phyloP scores from a whole-genome alignment of 805 yeast species.

The Kazachstania psychrophila region DNA sequence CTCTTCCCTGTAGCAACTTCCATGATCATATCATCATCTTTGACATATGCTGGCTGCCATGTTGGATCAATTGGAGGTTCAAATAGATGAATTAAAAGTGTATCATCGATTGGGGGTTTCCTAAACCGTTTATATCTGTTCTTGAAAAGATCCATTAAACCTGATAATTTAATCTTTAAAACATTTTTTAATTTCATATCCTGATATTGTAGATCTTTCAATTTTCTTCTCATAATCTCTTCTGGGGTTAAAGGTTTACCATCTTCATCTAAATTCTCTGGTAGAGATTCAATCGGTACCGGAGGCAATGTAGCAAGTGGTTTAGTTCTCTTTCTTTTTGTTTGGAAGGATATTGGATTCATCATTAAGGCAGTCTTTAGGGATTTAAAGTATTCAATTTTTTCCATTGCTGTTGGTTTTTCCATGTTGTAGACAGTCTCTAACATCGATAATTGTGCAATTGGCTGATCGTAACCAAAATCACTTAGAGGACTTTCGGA shows the following conservation, averaged over 20 bases:
- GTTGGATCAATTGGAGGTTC: constrained; percentile 42
- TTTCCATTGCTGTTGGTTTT: constrained; percentile 41
- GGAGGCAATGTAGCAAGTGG: constrained; percentile 34
- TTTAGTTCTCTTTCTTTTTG: constrained; percentile 40
- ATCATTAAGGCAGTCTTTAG: constrained; percentile 48
- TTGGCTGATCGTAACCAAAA: constrained; percentile 29
- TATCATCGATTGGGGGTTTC: constrained; percentile 83
- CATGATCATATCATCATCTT: constrained; percentile 65
- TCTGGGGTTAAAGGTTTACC: constrained; percentile 29
- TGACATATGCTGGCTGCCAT: constrained; percentile 37
- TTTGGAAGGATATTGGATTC: constrained; percentile 66
- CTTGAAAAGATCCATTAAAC: constrained; percentile 82
- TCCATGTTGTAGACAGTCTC: constrained; percentile 40
- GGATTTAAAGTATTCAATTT: constrained; percentile 47
- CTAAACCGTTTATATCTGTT: constrained; percentile 79
- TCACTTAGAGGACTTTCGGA: constrained; percentile 42
- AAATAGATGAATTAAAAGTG: constrained; percentile 62
- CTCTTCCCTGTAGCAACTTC: constrained; percentile 66
- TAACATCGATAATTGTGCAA: constrained; percentile 22
- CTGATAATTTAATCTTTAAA: constrained; percentile 75
- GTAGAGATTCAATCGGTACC: constrained; percentile 20
- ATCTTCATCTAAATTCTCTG: constrained; percentile 15
- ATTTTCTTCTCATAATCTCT: constrained; percentile 33
- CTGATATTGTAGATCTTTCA: constrained; percentile 41
- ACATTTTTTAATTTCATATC: constrained; percentile 81